Evolutionary conservation across 106 monocot genomes (phyloP).

Genomic region (Dactylorhiza incarnata): DNA sequence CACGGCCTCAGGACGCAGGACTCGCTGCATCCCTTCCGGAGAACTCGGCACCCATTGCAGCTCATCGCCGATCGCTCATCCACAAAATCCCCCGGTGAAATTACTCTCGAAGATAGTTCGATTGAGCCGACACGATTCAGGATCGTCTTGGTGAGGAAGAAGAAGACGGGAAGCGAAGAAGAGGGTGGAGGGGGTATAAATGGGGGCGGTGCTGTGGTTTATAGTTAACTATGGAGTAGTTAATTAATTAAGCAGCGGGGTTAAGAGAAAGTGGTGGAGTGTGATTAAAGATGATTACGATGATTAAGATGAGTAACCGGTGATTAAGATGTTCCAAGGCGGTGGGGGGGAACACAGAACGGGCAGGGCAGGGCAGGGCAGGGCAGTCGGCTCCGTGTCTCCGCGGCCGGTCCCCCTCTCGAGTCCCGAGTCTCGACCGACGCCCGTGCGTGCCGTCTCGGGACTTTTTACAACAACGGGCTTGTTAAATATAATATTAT

Average conservation of each 20-base stretch:
- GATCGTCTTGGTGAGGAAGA: not conserved
- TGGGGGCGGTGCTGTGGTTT: slow-evolving; percentile 7
- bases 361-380: too few species aligned
- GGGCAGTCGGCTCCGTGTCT: slow-evolving; percentile 57
- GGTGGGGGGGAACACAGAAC: slow-evolving; percentile 16
- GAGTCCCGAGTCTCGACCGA: slow-evolving; percentile 17
- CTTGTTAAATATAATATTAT: not conserved
- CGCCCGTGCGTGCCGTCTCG: slow-evolving; percentile 10
- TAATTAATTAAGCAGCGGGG: not conserved
- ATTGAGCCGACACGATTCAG: not conserved
- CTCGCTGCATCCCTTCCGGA: slow-evolving; percentile 61
- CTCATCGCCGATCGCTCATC: slow-evolving; percentile 26
- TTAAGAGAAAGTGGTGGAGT: not conserved
- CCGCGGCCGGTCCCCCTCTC: slow-evolving; percentile 40
- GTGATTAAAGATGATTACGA: not conserved
- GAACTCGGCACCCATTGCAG: slow-evolving; percentile 57
- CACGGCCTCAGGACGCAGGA: slow-evolving; percentile 38
- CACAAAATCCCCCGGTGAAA: not conserved
- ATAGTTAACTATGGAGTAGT: slow-evolving; percentile 12
- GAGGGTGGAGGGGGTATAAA: slow-evolving; percentile 21
- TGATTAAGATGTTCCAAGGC: slow-evolving; percentile 24
- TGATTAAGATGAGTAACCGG: not conserved
- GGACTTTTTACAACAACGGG: not conserved
- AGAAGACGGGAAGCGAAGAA: slow-evolving; percentile 6
- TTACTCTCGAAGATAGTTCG: not conserved